Percentiles rank a stretch among this genome's conserved stretches.
phyloP scores from a whole-genome alignment of 306 rosid genomes.

The Acacia confusa region DNA sequence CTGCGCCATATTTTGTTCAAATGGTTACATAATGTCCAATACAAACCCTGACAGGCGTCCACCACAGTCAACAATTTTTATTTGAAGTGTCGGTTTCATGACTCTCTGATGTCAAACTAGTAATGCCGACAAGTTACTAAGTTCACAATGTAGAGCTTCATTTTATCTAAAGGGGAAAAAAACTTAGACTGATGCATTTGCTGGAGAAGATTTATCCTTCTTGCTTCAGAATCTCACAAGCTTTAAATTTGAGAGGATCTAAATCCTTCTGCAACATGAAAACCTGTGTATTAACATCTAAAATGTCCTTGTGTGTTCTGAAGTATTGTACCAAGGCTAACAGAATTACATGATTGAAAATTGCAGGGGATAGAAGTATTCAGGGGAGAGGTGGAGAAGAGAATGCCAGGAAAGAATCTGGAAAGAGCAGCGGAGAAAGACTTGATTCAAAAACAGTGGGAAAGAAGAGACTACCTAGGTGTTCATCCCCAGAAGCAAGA shows the following conservation, averaged over 20 bases:
- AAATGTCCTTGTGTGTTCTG: neutral
- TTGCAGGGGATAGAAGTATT: slow-evolving; percentile 89
- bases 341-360: slow-evolving; percentile 10
- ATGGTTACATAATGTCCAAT: neutral
- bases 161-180: neutral
- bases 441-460: slow-evolving; percentile 67
- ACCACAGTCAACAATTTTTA: neutral
- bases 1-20: neutral
- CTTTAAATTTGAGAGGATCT: neutral
- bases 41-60: neutral
- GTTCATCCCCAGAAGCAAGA: slow-evolving; percentile 88
- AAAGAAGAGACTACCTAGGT: slow-evolving; percentile 84
- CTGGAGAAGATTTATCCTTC: neutral
- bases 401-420: slow-evolving; percentile 65
- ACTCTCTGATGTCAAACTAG: neutral
- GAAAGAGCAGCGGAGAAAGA: slow-evolving; percentile 79
- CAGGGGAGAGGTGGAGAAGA: slow-evolving; percentile 83
- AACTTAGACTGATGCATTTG: neutral
- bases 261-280: neutral
- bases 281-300: neutral
- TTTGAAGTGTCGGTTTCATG: neutral
- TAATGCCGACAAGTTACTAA: neutral
- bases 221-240: neutral
- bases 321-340: neutral
- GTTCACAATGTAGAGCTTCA: neutral